Conservation (phyloP, 306 rosid species). For the Coriaria nepalensis region DNA sequence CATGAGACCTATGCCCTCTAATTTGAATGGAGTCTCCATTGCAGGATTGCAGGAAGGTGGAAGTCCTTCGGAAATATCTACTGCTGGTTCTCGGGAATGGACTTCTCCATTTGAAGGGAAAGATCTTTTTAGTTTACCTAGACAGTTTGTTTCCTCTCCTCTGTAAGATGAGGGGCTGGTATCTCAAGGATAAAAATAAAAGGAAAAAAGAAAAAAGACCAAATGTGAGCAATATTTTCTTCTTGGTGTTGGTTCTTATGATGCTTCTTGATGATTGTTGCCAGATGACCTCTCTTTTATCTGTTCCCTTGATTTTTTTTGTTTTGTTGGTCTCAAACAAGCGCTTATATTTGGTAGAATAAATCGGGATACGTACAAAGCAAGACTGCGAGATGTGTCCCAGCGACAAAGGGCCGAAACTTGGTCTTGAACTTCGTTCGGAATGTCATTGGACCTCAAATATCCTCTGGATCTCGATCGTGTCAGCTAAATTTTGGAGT, state of each 20-base stretch:
- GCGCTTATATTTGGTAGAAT: too few species aligned
- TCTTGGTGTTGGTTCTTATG: constrained; percentile 47
- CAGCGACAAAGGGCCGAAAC: too few species aligned
- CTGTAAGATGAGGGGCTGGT: constrained; percentile 37
- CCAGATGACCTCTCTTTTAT: constrained; percentile 22
- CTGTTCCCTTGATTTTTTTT: too few species aligned
- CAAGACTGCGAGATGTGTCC: too few species aligned
- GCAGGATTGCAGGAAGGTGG: constrained; percentile 66
- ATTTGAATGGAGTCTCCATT: constrained; percentile 37
- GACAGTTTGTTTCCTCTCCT: constrained; percentile 97
- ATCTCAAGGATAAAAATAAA: constrained; percentile 33
- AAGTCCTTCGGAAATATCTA: constrained; percentile 39
- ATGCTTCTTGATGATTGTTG: constrained; percentile 37
- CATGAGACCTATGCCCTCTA: constrained; percentile 42
- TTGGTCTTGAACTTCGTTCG: too few species aligned
- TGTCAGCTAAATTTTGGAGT: too few species aligned
- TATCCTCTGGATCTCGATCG: too few species aligned
- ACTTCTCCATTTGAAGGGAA: constrained; percentile 92
- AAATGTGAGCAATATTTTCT: constrained; percentile 26
- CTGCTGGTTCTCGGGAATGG: constrained; percentile 70
- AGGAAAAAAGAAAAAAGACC: constrained; percentile 16
- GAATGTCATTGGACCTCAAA: too few species aligned
- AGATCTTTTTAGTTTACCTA: constrained; percentile 85
- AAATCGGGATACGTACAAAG: too few species aligned
- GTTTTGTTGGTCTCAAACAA: too few species aligned